Percentiles rank a stretch among this genome's conserved stretches.
Conservation (phyloP, 768 basidiomycete species). For the Pleurotus giganteus region DNA sequence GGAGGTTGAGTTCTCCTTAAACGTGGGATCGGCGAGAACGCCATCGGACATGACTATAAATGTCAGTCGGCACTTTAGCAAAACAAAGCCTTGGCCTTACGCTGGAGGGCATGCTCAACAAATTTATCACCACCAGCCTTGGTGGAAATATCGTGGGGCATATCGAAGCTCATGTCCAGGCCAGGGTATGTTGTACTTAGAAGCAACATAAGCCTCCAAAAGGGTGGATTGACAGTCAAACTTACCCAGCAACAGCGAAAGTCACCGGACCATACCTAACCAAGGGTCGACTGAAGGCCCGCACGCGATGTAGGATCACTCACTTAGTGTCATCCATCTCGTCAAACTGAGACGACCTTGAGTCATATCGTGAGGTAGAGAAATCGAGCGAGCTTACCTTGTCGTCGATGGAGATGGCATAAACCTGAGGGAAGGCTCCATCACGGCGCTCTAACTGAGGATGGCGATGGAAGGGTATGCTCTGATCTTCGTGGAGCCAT, state of each 20-base stretch:
- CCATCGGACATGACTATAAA: not conserved
- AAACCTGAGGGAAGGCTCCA: slow-evolving; percentile 24
- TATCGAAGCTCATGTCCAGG: slow-evolving; percentile 9
- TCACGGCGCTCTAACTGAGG: slow-evolving; percentile 23
- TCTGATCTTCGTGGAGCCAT: slow-evolving; percentile 36
- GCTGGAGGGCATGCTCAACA: not conserved
- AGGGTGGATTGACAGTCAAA: not conserved
- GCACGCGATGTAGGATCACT: not conserved
- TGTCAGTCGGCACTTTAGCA: too few species aligned
- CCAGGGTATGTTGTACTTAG: not conserved
- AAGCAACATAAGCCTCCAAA: not conserved
- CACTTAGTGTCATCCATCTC: slow-evolving; percentile 3
- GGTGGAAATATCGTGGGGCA: slow-evolving; percentile 1
- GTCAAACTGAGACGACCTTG: not conserved
- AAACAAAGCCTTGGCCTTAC: not conserved
- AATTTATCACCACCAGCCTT: slow-evolving; percentile 1
- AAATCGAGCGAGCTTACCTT: not conserved
- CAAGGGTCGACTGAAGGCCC: not conserved
- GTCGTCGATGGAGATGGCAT: slow-evolving; percentile 28
- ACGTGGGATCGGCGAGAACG: not conserved
- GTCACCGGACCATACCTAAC: not conserved
- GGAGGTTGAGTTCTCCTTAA: not conserved
- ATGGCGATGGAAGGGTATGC: slow-evolving; percentile 25
- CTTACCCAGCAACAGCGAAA: slow-evolving; percentile 6
- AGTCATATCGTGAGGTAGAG: not conserved